Conservation (phyloP, 257 asterid genomes). For the Asclepias syriaca region DNA sequence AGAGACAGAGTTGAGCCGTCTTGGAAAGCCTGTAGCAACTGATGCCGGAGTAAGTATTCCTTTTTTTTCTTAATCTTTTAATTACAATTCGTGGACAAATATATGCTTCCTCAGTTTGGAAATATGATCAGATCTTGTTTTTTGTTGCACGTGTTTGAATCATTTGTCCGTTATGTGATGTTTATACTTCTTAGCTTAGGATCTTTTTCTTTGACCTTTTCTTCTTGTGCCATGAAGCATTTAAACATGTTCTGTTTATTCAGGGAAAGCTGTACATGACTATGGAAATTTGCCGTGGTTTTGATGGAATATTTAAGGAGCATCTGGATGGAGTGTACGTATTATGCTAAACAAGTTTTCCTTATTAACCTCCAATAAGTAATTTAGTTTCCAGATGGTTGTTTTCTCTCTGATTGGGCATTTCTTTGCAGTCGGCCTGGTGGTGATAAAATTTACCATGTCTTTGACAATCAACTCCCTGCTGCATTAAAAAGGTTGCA, state of each 20-base stretch:
- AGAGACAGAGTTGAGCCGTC: constrained; percentile 84
- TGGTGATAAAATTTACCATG: constrained; percentile 90
- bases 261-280: constrained; percentile 98
- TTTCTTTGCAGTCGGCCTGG: constrained; percentile 81
- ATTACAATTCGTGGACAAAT: neutral
- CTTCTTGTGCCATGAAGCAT: constrained; percentile 11
- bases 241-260: constrained; percentile 19
- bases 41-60: constrained; percentile 86
- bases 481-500: constrained; percentile 97
- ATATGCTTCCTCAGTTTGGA: constrained; percentile 4
- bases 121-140: neutral
- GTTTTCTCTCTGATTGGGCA: constrained; percentile 11
- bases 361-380: neutral
- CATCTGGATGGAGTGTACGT: constrained; percentile 97
- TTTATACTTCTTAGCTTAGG: neutral
- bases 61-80: constrained; percentile 5
- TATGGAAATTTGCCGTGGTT: constrained; percentile 90
- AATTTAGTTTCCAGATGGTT: constrained; percentile 6
- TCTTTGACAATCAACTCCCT: constrained; percentile 91
- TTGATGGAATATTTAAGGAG: constrained; percentile 93
- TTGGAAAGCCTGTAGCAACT: constrained; percentile 92
- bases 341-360: constrained; percentile 1
- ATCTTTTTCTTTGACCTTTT: constrained; percentile 3
- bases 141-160: neutral
- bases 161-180: neutral